Conservation (phyloP, 768 basidiomycete genomes). For the Auricularia heimuer region DNA sequence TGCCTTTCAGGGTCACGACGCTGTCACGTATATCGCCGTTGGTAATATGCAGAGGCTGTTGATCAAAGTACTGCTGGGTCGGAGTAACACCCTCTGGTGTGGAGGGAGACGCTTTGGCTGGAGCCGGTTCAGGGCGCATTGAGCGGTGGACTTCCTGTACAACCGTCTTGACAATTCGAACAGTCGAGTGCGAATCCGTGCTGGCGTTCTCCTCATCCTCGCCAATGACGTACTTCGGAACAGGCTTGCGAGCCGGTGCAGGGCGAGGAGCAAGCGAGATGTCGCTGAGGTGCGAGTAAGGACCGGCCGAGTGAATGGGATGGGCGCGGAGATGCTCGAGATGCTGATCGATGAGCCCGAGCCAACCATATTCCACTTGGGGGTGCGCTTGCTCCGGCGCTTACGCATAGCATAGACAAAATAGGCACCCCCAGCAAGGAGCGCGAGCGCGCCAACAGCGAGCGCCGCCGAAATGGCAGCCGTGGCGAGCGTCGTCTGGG, state of each 20-base stretch:
- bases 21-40: neutral
- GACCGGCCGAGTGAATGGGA: neutral
- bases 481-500: neutral
- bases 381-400: neutral
- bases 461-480: neutral
- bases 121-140: neutral
- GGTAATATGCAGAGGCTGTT: neutral
- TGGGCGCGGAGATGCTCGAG: neutral
- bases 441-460: neutral
- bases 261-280: neutral
- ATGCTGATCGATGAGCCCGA: neutral
- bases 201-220: neutral
- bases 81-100: neutral
- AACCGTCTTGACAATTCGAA: neutral
- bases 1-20: neutral
- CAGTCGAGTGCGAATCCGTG: neutral
- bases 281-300: neutral
- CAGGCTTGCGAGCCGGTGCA: neutral
- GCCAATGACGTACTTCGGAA: neutral
- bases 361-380: neutral
- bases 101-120: neutral
- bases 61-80: neutral
- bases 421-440: neutral
- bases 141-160: neutral
- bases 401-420: neutral